Percentiles rank a stretch among this genome's conserved stretches.
phyloP scores from a whole-genome alignment of 176 grass and related monocot species.

The Pharus latifolius region DNA sequence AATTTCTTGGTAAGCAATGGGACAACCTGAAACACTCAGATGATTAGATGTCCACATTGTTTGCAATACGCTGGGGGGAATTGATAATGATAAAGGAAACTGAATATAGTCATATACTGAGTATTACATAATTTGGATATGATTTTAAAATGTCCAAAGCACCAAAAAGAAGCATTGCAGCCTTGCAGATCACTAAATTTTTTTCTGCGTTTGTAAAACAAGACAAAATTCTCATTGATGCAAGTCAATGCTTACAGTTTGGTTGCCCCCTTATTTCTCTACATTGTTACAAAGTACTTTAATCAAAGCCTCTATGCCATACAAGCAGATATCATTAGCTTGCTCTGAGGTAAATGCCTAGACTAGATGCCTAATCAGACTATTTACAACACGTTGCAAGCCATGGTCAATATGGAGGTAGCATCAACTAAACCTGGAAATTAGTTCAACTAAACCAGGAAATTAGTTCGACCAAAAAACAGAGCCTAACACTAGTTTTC shows the following conservation, averaged over 20 bases:
- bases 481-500: neutral
- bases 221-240: neutral
- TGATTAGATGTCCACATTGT: conserved; percentile 3
- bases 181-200: neutral
- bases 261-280: neutral
- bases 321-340: neutral
- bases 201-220: neutral
- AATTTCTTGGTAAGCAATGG: conserved; percentile 72
- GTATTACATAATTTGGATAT: neutral
- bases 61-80: neutral
- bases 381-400: neutral
- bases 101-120: neutral
- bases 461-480: no score
- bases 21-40: conserved; percentile 49
- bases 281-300: neutral
- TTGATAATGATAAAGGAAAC: neutral
- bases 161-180: neutral
- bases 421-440: no score
- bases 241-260: neutral
- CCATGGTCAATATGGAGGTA: no score
- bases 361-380: neutral
- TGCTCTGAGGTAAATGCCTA: neutral
- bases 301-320: neutral
- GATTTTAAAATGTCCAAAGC: neutral
- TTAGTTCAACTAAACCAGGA: no score